A percentile compares a stretch with the other conserved stretches of the same genome.
Conservation (phyloP, 345 rosid species). For the Eutrema yunnanense region DNA sequence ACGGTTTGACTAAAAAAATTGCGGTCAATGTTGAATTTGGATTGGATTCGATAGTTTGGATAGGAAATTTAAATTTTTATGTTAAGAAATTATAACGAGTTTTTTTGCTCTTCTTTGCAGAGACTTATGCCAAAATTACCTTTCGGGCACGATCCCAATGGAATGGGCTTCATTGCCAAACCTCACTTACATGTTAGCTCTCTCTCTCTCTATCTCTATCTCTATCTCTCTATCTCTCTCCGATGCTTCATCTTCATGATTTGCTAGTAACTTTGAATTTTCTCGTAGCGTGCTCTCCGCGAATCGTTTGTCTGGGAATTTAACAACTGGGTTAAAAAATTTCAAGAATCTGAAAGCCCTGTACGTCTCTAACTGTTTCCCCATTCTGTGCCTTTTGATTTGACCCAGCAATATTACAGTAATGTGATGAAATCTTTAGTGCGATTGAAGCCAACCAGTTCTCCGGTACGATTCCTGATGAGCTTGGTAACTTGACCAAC, state of each 20-base stretch:
- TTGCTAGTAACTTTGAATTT: neutral
- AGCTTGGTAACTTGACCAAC: constrained; percentile 42
- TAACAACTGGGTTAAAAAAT: constrained; percentile 40
- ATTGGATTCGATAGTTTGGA: no score
- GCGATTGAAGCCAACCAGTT: constrained; percentile 44
- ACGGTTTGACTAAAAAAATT: no score
- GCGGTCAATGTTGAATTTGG: no score
- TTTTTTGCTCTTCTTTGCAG: no score
- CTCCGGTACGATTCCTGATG: constrained; percentile 37
- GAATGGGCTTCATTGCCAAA: no score
- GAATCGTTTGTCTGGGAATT: constrained; percentile 42
- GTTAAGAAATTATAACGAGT: no score
- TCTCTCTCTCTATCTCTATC: neutral
- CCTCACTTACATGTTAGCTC: constrained; percentile 41
- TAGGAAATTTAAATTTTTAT: no score
- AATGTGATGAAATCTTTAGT: constrained; percentile 18
- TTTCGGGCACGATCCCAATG: no score
- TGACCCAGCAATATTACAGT: neutral
- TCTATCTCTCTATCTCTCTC: neutral
- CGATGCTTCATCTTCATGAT: neutral
- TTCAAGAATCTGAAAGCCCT: constrained; percentile 33
- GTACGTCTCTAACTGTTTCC: constrained; percentile 25
- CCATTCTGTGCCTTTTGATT: neutral
- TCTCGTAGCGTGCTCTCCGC: constrained; percentile 35
- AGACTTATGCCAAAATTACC: no score